Base-by-base conservation (phyloP, 495 filamentous ascomycete species). In the Aspergillus indologenus region DNA sequence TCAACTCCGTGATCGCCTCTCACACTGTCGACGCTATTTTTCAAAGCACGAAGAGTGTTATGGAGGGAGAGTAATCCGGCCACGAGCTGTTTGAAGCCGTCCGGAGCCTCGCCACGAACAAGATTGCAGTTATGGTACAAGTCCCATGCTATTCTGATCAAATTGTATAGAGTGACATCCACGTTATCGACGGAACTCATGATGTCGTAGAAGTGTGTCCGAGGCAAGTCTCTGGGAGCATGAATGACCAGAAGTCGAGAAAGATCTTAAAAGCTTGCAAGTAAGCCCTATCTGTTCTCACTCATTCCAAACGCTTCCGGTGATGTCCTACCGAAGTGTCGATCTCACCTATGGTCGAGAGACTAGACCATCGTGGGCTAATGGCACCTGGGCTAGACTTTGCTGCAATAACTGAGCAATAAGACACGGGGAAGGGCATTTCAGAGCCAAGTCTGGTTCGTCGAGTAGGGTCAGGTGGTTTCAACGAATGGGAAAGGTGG, bases 81-180 rank as follows among this genome's bases (percentile, higher is more conserved):
- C 8, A 73, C 66, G 14, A 78, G 67, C 59, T 68, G 67, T 20
- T 64, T 63, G 53, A 76, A 76, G 0, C 69, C 71, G 40, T 74
- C 69, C 2, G 75, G 75, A 8, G 69, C 72, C 46, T 70, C 69
- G 20, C 66, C 61, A 1, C 67, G 61, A n/a, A 74, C 61, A 17
- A 63, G 47, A 48, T 68, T 65, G 60, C 71, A 76, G 34, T 63
- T 69, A 45, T 69, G 67, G 54, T 75, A 70, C 21, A 78, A 53
- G 31, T 75, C 71, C 65, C 67, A 74, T 54, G 74, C 67, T 47
- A 73, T 51, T 55, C 68, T 70, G 12, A 66, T 64, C 43, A 78
- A 47, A 29, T 68, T 57, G 34, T 40, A 15, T 9, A 40, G 34
- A 3, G 67, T 58, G 2, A 76, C 62, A 49, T 78, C 74, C 5